A percentile compares a stretch with the other conserved stretches of the same genome.
phyloP scores from a whole-genome alignment of 805 yeast species.

The Hanseniaspora hatyaiensis region DNA sequence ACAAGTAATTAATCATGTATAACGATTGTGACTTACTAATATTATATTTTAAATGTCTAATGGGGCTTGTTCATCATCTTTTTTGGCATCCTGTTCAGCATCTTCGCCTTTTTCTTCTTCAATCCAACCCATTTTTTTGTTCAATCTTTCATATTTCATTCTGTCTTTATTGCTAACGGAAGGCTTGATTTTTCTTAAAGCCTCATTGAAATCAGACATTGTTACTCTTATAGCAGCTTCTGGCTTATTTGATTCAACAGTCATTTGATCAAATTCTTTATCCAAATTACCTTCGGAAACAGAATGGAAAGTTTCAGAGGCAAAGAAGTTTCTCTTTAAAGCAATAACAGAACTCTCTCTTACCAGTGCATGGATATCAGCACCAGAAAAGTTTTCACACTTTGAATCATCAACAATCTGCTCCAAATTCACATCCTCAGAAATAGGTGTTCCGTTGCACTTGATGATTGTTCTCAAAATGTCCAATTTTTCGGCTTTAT shows the following conservation, averaged over 20 bases:
- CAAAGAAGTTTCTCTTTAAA: slow-evolving; percentile 60
- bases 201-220: slow-evolving; percentile 52
- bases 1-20: no score
- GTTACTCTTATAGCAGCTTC: slow-evolving; percentile 34
- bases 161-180: slow-evolving; percentile 84
- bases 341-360: slow-evolving; percentile 91
- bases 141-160: slow-evolving; percentile 58
- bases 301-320: slow-evolving; percentile 33
- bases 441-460: slow-evolving; percentile 66
- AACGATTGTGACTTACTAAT: no score
- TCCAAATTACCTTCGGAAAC: slow-evolving; percentile 39
- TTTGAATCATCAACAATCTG: slow-evolving; percentile 61
- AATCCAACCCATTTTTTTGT: slow-evolving; percentile 66
- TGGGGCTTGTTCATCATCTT: no score
- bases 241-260: slow-evolving; percentile 20
- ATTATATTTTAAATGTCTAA: no score
- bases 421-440: slow-evolving; percentile 46
- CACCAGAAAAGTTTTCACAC: slow-evolving; percentile 88
- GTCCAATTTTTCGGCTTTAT: slow-evolving; percentile 63
- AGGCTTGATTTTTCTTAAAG: slow-evolving; percentile 69
- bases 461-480: slow-evolving; percentile 66
- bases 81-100: no score
- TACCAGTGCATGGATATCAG: slow-evolving; percentile 82
- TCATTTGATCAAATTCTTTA: slow-evolving; percentile 32
- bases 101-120: slow-evolving; percentile 27